These are phyloP conservation scores for Echinosophora koreensis DNA, from an alignment of 306 rosid species.

Conservation along the genomic window DNA sequence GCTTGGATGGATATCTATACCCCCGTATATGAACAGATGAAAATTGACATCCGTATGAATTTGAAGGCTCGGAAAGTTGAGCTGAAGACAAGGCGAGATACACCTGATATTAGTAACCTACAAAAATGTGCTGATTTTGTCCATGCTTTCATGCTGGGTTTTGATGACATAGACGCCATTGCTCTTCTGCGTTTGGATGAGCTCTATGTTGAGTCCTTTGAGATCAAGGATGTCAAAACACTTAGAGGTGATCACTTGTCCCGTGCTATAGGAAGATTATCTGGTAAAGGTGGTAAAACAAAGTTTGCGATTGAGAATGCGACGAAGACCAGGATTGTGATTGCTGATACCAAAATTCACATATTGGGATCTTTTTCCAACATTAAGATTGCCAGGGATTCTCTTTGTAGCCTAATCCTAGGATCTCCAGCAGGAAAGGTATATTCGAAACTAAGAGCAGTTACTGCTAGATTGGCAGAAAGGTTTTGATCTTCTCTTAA, in stretches of 20 bases:
- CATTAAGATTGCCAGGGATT: constrained; percentile 84
- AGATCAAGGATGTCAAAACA: constrained; percentile 89
- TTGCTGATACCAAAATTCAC: constrained; percentile 90
- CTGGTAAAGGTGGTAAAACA: constrained; percentile 91
- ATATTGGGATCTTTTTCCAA: constrained; percentile 84
- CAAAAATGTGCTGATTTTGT: constrained; percentile 92
- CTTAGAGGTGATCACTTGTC: constrained; percentile 88
- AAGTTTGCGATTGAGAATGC: constrained; percentile 91
- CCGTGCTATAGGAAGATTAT: constrained; percentile 86
- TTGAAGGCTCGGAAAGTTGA: constrained; percentile 87
- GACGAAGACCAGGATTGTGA: constrained; percentile 82
- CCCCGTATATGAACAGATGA: constrained; percentile 85
- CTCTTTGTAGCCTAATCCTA: constrained; percentile 84
- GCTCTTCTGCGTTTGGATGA: constrained; percentile 87
- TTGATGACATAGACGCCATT: constrained; percentile 84
- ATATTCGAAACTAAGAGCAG: constrained; percentile 80
- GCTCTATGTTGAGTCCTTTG: constrained; percentile 90
- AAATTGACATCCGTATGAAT: constrained; percentile 85
- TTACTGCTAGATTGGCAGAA: constrained; percentile 83
- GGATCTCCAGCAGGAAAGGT: constrained; percentile 94
- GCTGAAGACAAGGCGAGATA: constrained; percentile 76
- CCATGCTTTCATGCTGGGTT: constrained; percentile 90
- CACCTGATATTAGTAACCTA: constrained; percentile 82
- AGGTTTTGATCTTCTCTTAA: constrained; percentile 62
- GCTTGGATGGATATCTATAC: constrained; percentile 87